These are phyloP conservation scores for Xerocomus spinulosus DNA, from an alignment of 768 basidiomycete genomes.

Conservation along the genomic window DNA sequence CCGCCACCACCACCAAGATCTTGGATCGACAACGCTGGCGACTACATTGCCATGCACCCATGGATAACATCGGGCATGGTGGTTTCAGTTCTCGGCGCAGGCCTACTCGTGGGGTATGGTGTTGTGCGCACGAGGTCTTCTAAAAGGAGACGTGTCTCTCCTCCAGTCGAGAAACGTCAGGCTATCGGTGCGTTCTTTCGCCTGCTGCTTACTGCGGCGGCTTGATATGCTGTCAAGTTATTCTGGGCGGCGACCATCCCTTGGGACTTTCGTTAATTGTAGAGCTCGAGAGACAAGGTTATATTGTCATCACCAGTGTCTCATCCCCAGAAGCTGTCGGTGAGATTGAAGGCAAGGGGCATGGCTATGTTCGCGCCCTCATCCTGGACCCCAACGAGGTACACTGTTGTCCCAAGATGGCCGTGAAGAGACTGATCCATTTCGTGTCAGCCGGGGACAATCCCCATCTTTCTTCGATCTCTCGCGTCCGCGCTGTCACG, in stretches of 20 bases:
- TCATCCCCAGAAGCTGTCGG: constrained; percentile 61
- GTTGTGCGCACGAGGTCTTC: constrained; percentile 19
- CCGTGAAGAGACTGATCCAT: not conserved
- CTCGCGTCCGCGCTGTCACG: constrained; percentile 75
- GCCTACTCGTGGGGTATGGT: constrained; percentile 58
- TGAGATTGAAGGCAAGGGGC: constrained; percentile 56
- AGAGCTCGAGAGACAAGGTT: constrained; percentile 73
- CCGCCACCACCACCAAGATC: constrained; percentile 54
- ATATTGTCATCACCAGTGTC: constrained; percentile 80
- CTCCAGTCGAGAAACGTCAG: constrained; percentile 38
- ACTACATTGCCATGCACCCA: constrained; percentile 57
- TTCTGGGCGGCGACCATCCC: constrained; percentile 77
- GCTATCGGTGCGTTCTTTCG: constrained; percentile 38
- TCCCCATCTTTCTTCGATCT: constrained; percentile 76
- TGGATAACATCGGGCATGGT: constrained; percentile 54
- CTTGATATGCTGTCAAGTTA: constrained; percentile 41
- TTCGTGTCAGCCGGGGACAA: constrained; percentile 54
- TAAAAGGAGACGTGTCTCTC: constrained; percentile 22
- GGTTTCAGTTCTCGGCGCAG: constrained; percentile 54
- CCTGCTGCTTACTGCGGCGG: not conserved
- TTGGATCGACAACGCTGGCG: constrained; percentile 41
- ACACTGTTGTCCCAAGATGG: constrained; percentile 13
- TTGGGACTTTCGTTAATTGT: constrained; percentile 67
- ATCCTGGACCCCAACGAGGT: constrained; percentile 80
- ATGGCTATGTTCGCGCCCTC: constrained; percentile 77